Percentiles rank a stretch among this genome's conserved stretches.
These are phyloP conservation scores for Kandelia obovata DNA, from an alignment of 345 rosid genomes.

Conservation along the genomic window DNA sequence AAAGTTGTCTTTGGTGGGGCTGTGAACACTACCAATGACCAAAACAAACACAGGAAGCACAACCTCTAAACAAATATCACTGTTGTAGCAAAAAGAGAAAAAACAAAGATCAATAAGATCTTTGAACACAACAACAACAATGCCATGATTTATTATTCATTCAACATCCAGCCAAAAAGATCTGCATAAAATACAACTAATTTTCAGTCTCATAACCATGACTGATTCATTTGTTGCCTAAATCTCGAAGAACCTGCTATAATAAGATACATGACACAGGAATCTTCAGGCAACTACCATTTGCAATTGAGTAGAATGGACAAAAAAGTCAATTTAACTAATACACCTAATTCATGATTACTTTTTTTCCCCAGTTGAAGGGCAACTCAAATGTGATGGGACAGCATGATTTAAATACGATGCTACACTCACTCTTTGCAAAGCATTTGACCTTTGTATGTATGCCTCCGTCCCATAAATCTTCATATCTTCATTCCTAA, in stretches of 20 bases:
- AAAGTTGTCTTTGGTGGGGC: neutral
- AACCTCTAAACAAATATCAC: neutral
- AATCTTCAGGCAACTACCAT: too few relatives aligned
- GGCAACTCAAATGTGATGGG: neutral
- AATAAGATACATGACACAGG: neutral
- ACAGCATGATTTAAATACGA: neutral
- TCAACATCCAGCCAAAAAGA: neutral
- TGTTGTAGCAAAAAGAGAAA: neutral
- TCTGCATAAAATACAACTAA: neutral
- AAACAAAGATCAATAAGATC: too few relatives aligned
- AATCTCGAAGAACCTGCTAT: neutral
- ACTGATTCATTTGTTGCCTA: neutral
- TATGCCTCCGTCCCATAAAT: constrained; percentile 83
- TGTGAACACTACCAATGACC: neutral
- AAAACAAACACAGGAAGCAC: too few relatives aligned
- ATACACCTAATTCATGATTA: neutral
- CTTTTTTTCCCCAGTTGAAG: neutral
- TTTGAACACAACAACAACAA: too few relatives aligned
- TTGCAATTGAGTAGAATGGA: too few relatives aligned
- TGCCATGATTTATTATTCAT: neutral
- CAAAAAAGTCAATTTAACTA: too few relatives aligned
- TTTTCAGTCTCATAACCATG: too few relatives aligned
- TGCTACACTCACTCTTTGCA: constrained; percentile 62
- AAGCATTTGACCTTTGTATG: constrained; percentile 71
- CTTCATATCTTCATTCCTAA: constrained; percentile 85